A percentile compares a stretch with the other conserved stretches of the same genome.
Conservation (phyloP, 345 rosid genomes). For the Eucalyptus leucophloia region DNA sequence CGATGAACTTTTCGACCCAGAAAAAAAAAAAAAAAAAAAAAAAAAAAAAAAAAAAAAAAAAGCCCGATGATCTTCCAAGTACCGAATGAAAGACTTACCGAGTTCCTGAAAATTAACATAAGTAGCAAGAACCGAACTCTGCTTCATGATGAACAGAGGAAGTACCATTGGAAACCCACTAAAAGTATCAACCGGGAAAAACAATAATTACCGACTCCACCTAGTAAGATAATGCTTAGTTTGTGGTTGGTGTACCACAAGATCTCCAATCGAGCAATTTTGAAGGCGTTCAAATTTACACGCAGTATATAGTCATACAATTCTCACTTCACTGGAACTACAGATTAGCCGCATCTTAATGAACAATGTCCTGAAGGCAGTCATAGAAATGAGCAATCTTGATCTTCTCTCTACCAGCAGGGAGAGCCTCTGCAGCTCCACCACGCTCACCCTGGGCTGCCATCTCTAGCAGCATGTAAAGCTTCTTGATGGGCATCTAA, state of each 20-base stretch:
- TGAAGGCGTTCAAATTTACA: background rate
- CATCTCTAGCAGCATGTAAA: slow-evolving; percentile 70
- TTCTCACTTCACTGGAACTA: background rate
- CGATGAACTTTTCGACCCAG: no score
- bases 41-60: no score
- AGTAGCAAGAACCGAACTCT: no score
- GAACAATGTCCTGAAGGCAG: slow-evolving; percentile 67
- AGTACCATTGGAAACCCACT: background rate
- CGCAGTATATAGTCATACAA: background rate
- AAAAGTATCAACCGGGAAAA: no score
- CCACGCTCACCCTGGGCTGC: slow-evolving; percentile 90
- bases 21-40: rapidly evolving
- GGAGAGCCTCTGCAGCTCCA: slow-evolving; percentile 69
- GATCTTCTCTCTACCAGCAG: slow-evolving; percentile 60
- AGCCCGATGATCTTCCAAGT: no score
- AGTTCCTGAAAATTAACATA: no score
- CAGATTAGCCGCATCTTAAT: slow-evolving; percentile 1
- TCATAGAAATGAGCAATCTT: slow-evolving; percentile 59
- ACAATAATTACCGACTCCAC: background rate
- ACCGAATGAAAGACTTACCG: no score
- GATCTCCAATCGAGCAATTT: background rate
- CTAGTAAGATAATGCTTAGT: background rate
- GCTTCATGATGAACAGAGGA: background rate
- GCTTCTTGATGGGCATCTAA: slow-evolving; percentile 7
- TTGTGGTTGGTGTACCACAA: no score